Conservation (phyloP, 176 grass and related monocot species). For the Avena eriantha region DNA sequence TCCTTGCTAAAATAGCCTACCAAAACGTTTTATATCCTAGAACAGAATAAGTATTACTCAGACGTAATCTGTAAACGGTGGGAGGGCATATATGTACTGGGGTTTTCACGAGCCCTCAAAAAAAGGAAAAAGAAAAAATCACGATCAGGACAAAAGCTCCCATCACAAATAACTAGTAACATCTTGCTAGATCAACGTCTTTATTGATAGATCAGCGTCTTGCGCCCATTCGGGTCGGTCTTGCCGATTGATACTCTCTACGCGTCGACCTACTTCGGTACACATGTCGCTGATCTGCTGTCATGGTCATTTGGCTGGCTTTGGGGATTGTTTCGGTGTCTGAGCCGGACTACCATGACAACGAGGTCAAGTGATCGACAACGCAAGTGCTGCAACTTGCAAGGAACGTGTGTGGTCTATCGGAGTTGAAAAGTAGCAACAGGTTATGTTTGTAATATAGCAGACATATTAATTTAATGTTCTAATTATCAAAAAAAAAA, state of each 20-base stretch:
- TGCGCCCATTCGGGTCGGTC: neutral
- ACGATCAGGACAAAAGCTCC: no score
- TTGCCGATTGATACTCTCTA: neutral
- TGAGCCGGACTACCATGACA: neutral
- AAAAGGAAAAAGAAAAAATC: no score
- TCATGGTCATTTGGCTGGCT: neutral
- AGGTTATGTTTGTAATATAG: neutral
- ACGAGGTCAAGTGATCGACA: neutral
- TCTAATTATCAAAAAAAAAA: no score
- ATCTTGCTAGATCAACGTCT: no score
- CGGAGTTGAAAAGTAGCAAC: neutral
- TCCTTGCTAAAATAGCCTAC: no score
- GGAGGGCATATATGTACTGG: no score
- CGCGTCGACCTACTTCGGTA: conserved; percentile 12
- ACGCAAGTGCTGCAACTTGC: conserved; percentile 1
- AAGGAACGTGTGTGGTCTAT: neutral
- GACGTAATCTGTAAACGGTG: no score
- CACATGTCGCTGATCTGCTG: neutral
- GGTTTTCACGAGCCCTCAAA: no score
- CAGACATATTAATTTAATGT: no score
- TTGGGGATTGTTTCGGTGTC: neutral
- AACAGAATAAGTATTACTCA: no score
- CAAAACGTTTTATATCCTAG: no score
- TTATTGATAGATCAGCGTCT: neutral
- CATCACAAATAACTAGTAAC: no score